Evolutionary conservation across 2,329 filamentous ascomycete species (phyloP).

Genomic region (Peltaster fructicola): DNA sequence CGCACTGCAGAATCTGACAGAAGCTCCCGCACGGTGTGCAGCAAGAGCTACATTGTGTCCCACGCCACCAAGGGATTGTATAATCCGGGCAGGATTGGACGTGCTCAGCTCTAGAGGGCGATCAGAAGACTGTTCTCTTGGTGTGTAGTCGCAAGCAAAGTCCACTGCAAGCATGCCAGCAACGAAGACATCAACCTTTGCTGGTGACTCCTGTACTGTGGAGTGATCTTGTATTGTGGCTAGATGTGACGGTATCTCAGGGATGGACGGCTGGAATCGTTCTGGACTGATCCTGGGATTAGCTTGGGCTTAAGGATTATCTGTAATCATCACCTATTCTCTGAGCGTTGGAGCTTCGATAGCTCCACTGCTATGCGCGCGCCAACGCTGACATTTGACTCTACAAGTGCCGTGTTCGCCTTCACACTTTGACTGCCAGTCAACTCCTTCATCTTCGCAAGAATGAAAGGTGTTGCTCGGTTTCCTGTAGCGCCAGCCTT

Average conservation of each 20-base stretch:
- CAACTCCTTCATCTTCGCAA: constrained; percentile 61
- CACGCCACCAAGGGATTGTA: constrained; percentile 74
- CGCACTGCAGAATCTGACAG: constrained; percentile 60
- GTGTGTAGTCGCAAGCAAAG: constrained; percentile 61
- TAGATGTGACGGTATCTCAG: no score
- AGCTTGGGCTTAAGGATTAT: no score
- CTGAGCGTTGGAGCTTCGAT: constrained; percentile 31
- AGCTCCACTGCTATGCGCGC: constrained; percentile 48
- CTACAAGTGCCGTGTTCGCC: constrained; percentile 56
- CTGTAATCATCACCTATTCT: no score
- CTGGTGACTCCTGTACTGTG: no score
- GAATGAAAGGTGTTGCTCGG: constrained; percentile 70
- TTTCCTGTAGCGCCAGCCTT: constrained; percentile 51
- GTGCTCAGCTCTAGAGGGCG: constrained; percentile 44
- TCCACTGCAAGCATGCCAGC: constrained; percentile 84
- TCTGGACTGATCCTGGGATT: no score
- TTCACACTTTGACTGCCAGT: constrained; percentile 52
- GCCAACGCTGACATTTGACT: constrained; percentile 48
- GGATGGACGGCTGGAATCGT: no score
- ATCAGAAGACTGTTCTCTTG: constrained; percentile 19
- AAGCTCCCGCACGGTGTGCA: constrained; percentile 48
- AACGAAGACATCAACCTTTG: constrained; percentile 58
- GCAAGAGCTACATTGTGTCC: constrained; percentile 83
- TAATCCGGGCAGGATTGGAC: constrained; percentile 70
- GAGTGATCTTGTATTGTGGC: no score